Evolutionary conservation across 345 rosid genomes (phyloP), one percentile per base, ranked within the genome.

Genomic region (Hypericum androsaemum): DNA sequence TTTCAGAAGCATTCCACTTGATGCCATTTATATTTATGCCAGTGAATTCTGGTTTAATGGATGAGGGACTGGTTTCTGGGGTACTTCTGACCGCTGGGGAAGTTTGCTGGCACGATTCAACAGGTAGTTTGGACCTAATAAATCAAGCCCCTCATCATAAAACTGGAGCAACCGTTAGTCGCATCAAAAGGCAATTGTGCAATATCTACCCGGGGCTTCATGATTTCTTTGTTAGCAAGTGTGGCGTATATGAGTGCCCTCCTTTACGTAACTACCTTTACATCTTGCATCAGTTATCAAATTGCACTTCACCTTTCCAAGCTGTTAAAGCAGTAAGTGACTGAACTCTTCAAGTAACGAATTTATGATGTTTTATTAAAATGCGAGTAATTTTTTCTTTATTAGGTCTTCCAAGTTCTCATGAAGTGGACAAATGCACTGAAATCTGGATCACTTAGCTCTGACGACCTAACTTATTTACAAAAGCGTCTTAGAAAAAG

Each of bases 371-470:
- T 54, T 55, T n/a, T 64, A 56, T 51, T 70, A 12, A 50, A 56
- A 50, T 41, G 53, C 64, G 16, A 61, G 39, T 37, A 37, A 58
- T 58, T 52, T 41, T 35, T 32, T 50, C 69, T 56, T 53, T 52
- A 68, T 57, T 62, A 92, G 98, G 98, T 85, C 60, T 88, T 78
- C 56, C 76, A 75, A 78, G 74, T 92, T 50, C 83, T 92, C 61
- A 49, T 71, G 55, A 81, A 74, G 71, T 87, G 95, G 98, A 74
- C 80, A 59, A 87, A 80, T 61, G 84, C 54, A 61, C 67, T 84
- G 57, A 77, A 72, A 36, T 76, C 80, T 59, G 94, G 84, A 37
- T 58, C 52, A n/a, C 62, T 83, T 45, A 71, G 67, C 54, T 66
- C 78, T 12, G 78, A 71, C 54, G 94, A 88, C 70, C 63, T 83